Conservation (phyloP, 495 filamentous ascomycete genomes). For the Neurospora tetraspora region DNA sequence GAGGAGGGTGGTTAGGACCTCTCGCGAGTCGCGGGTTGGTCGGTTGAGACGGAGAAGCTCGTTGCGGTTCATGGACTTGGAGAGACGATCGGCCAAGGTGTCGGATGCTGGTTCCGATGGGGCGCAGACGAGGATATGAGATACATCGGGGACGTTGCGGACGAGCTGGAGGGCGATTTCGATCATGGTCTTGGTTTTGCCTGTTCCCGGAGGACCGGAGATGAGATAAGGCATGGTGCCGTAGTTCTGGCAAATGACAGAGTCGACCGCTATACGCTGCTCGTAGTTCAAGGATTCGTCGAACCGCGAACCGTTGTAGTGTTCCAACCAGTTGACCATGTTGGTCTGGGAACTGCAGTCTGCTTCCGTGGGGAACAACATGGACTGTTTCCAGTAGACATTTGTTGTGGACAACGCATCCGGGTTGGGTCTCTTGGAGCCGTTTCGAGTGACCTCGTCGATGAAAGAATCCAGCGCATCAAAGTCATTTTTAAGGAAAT, state of each 20-base stretch:
- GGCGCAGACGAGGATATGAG: conserved; percentile 45
- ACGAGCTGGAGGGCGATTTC: conserved; percentile 33
- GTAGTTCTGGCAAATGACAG: conserved; percentile 33
- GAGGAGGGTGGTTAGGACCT: conserved; percentile 37
- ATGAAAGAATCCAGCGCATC: not conserved
- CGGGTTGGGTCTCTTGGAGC: not conserved
- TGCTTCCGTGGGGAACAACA: conserved; percentile 37
- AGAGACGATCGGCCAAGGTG: conserved; percentile 39
- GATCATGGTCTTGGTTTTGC: conserved; percentile 47
- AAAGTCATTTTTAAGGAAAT: not conserved
- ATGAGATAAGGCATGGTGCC: conserved; percentile 43
- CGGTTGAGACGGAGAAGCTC: conserved; percentile 41
- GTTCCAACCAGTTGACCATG: conserved; percentile 13
- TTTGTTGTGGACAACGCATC: not conserved
- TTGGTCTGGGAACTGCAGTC: conserved; percentile 31
- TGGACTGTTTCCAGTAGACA: conserved; percentile 32
- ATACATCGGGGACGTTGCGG: conserved; percentile 6
- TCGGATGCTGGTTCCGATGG: conserved; percentile 48
- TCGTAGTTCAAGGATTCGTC: conserved; percentile 42
- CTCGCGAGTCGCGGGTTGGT: conserved; percentile 34
- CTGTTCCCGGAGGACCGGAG: conserved; percentile 44
- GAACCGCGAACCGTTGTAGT: conserved; percentile 12
- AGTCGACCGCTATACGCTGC: conserved; percentile 39
- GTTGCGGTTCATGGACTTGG: conserved; percentile 24
- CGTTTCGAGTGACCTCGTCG: not conserved